These are phyloP conservation scores for Aphanocladium album DNA, from an alignment of 2,329 filamentous ascomycete species.

Conservation along the genomic window DNA sequence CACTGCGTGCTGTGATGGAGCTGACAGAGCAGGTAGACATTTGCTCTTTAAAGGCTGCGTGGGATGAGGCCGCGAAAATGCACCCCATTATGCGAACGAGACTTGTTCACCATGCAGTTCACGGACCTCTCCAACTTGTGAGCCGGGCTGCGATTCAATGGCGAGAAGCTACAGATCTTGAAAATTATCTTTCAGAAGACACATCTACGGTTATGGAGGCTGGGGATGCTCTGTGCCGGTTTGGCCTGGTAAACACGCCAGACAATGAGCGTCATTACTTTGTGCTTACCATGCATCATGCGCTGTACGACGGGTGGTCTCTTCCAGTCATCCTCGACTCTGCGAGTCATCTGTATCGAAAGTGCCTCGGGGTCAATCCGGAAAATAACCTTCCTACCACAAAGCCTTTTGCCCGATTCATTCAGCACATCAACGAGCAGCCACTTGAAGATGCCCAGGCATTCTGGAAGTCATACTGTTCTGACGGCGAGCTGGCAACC, in stretches of 20 bases:
- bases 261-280: conserved; percentile 10
- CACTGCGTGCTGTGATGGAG: conserved; percentile 13
- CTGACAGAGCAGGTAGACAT: conserved; percentile 11
- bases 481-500: neutral
- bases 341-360: conserved; percentile 16
- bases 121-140: neutral
- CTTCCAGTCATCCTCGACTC: conserved; percentile 30
- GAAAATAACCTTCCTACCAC: conserved; percentile 27
- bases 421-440: conserved; percentile 26
- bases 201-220: conserved; percentile 9
- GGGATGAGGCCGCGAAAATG: conserved; percentile 13
- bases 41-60: conserved; percentile 10
- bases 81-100: conserved; percentile 11
- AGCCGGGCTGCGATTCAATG: neutral
- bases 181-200: neutral
- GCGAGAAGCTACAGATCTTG: neutral
- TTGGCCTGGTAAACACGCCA: neutral
- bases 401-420: conserved; percentile 23
- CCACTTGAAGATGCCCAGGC: neutral
- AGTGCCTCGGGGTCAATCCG: conserved; percentile 20
- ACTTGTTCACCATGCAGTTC: neutral
- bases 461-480: neutral
- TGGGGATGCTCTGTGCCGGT: conserved; percentile 11
- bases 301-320: conserved; percentile 48
- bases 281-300: conserved; percentile 29